Conservation (phyloP, 176 grass and related monocot species). For the Microstegium vimineum region DNA sequence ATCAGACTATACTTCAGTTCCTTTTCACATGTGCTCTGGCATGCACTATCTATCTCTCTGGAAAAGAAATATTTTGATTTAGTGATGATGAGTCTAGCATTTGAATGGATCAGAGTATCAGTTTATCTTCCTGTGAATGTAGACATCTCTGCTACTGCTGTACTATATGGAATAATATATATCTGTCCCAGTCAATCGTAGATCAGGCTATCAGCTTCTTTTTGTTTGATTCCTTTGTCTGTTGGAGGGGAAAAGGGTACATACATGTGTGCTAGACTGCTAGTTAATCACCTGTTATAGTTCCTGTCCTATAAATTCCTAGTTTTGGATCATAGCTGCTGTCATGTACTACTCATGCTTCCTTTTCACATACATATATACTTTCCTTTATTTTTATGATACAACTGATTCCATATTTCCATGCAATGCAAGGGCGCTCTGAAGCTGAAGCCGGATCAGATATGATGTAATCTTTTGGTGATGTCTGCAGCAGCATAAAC, state of each 20-base stretch:
- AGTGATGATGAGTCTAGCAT: background rate
- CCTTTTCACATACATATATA: background rate
- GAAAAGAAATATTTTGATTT: background rate
- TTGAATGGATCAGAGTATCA: background rate
- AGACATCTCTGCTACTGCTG: background rate
- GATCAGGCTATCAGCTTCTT: slow-evolving; percentile 23
- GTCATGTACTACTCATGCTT: slow-evolving; percentile 18
- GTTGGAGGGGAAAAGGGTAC: slow-evolving; percentile 19
- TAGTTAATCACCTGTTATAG: slow-evolving; percentile 16
- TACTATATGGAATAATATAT: background rate
- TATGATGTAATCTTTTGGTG: too few species aligned
- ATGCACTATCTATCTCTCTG: background rate
- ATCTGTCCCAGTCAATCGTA: slow-evolving; percentile 28
- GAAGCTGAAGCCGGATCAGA: background rate
- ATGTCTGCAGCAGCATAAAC: background rate
- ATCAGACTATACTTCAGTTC: background rate
- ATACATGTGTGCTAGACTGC: slow-evolving; percentile 6
- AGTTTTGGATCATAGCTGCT: slow-evolving; percentile 32
- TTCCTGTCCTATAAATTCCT: slow-evolving; percentile 21
- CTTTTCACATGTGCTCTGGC: background rate
- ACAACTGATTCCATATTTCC: background rate
- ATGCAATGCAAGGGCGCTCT: background rate
- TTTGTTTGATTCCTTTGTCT: slow-evolving; percentile 52
- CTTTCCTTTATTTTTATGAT: background rate
- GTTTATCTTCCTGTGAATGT: background rate